Percentiles rank a stretch among this genome's conserved stretches.
Conservation (phyloP, 164 flowering plant genomes). For the Kalanchoe fedtschenkoi region DNA sequence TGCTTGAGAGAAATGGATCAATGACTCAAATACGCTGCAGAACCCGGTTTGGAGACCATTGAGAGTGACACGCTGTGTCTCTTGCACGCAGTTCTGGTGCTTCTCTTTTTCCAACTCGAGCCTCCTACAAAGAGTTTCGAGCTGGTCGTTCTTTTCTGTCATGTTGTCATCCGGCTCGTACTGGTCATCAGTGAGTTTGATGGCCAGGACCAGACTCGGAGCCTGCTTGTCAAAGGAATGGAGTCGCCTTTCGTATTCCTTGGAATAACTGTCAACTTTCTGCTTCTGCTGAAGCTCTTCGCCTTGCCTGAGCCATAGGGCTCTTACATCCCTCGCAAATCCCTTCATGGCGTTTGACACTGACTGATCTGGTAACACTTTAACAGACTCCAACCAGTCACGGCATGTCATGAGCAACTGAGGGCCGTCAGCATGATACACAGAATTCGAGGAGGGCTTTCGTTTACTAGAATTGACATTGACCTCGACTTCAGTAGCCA, state of each 20-base stretch:
- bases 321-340: constrained; percentile 61
- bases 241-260: constrained; percentile 60
- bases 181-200: constrained; percentile 32
- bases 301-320: constrained; percentile 71
- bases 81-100: constrained; percentile 60
- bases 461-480: constrained; percentile 39
- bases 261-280: constrained; percentile 64
- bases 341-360: constrained; percentile 56
- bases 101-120: constrained; percentile 57
- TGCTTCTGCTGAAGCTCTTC: constrained; percentile 77
- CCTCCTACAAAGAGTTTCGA: constrained; percentile 40
- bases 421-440: constrained; percentile 44
- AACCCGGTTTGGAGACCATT: constrained; percentile 73
- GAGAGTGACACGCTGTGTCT: constrained; percentile 59
- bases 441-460: constrained; percentile 17
- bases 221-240: constrained; percentile 44
- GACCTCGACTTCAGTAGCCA: constrained; percentile 62
- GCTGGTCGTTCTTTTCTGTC: constrained; percentile 45
- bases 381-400: constrained; percentile 51
- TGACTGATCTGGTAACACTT: constrained; percentile 55
- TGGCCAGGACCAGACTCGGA: constrained; percentile 31
- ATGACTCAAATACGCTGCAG: constrained; percentile 47
- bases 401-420: constrained; percentile 54
- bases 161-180: constrained; percentile 32
- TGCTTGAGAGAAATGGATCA: constrained; percentile 60